A percentile compares a stretch with the other conserved stretches of the same genome.
Conservation (phyloP, 2,329 filamentous ascomycete species). For the Aspergillus sp. region DNA sequence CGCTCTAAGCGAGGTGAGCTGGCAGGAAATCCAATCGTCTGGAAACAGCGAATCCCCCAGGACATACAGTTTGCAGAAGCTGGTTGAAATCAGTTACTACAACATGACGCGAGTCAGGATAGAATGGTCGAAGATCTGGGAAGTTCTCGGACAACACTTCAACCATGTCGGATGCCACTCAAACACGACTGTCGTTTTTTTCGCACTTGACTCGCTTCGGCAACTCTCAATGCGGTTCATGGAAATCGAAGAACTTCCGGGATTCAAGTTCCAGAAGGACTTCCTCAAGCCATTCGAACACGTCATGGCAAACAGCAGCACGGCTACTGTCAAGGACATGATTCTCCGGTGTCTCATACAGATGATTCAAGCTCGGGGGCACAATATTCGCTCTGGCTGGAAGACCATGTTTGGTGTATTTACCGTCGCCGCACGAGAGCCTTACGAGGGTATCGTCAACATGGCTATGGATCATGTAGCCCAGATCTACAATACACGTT, state of each 20-base stretch:
- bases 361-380: constrained; percentile 95
- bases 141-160: constrained; percentile 95
- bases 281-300: constrained; percentile 98
- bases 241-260: constrained; percentile 94
- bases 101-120: constrained; percentile 99
- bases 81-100: constrained; percentile 98
- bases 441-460: constrained; percentile 88
- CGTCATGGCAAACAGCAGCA: constrained; percentile 86
- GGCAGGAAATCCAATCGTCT: constrained; percentile 98
- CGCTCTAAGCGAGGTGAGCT: constrained; percentile 89
- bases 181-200: constrained; percentile 96
- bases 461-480: constrained; percentile 95
- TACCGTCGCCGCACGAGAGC: constrained; percentile 86
- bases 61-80: constrained; percentile 94
- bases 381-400: constrained; percentile 97
- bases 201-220: constrained; percentile 87
- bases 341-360: constrained; percentile 92
- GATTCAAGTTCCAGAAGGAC: constrained; percentile 99
- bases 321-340: constrained; percentile 94
- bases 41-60: constrained; percentile 91
- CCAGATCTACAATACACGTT: constrained; percentile 90
- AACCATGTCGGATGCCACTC: constrained; percentile 94
- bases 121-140: constrained; percentile 98
- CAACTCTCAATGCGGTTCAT: constrained; percentile 98
- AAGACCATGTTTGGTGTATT: constrained; percentile 99